These are phyloP conservation scores for Aspergillus tamarii DNA, from an alignment of 2,329 filamentous ascomycete species.

Conservation along the genomic window DNA sequence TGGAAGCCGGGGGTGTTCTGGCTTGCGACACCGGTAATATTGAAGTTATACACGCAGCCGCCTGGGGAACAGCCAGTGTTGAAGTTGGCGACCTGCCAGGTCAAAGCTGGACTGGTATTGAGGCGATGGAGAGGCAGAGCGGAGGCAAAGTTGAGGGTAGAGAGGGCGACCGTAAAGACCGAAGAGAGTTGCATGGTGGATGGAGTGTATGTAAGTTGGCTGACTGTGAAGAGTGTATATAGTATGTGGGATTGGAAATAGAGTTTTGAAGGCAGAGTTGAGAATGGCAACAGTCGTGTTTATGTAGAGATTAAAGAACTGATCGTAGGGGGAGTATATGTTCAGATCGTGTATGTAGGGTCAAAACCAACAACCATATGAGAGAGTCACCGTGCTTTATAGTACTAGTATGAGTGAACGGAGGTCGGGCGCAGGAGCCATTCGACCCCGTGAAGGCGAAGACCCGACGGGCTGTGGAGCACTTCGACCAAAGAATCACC, in stretches of 20 bases:
- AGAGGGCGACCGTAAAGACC: constrained; percentile 29
- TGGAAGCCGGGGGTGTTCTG: constrained; percentile 38
- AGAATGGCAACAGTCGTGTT: background rate
- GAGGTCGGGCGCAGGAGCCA: background rate
- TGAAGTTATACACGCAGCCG: constrained; percentile 38
- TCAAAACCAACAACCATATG: background rate
- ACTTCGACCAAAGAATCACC: background rate
- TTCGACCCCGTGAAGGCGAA: background rate
- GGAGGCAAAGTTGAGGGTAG: constrained; percentile 25
- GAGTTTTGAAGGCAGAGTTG: background rate
- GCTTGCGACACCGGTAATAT: constrained; percentile 30
- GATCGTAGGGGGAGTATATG: background rate
- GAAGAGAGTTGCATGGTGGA: constrained; percentile 35
- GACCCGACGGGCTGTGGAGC: constrained; percentile 4
- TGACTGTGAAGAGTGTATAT: background rate
- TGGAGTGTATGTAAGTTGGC: background rate
- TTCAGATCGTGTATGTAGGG: background rate
- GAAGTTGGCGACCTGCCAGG: constrained; percentile 38
- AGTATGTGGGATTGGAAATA: background rate
- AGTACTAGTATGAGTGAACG: background rate
- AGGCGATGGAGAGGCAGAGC: constrained; percentile 21
- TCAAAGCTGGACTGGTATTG: constrained; percentile 20
- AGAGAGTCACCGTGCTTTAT: background rate
- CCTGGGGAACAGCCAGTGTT: constrained; percentile 35
- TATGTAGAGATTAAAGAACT: background rate